phyloP scores from a whole-genome alignment of 768 basidiomycete species.

The Rhizopogon vinicolor region DNA sequence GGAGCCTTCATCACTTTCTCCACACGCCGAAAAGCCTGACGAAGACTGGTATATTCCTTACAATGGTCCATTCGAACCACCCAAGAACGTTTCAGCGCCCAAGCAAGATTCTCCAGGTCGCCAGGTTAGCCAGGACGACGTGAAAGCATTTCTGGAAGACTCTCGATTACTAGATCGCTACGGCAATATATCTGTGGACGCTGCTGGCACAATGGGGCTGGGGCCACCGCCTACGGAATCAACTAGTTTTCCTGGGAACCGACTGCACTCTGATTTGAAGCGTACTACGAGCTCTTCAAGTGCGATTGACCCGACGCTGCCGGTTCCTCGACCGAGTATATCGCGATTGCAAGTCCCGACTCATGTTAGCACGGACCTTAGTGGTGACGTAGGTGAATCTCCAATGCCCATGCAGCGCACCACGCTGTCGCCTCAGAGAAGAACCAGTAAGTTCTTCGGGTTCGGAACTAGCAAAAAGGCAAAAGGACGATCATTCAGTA shows the following conservation, averaged over 20 bases:
- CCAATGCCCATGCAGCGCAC: constrained; percentile 33
- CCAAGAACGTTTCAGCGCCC: constrained; percentile 15
- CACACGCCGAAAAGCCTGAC: constrained; percentile 17
- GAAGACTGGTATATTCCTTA: constrained; percentile 64
- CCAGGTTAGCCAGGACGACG: constrained; percentile 25
- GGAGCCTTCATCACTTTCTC: constrained; percentile 14
- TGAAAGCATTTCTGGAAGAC: constrained; percentile 24
- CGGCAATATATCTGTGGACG: constrained; percentile 7
- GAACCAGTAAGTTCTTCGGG: constrained; percentile 38
- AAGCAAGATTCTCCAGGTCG: constrained; percentile 43
- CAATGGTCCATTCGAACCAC: constrained; percentile 57
- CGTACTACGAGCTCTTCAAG: constrained; percentile 33
- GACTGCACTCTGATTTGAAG: constrained; percentile 38
- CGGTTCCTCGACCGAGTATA: constrained; percentile 17
- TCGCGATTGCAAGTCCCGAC: constrained; percentile 32
- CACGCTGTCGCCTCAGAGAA: constrained; percentile 24
- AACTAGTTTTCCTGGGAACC: constrained; percentile 7
- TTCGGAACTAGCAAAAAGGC: constrained; percentile 22
- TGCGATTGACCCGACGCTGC: constrained; percentile 29
- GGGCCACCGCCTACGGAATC: constrained; percentile 2
- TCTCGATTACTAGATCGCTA: constrained; percentile 26
- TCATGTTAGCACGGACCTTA: constrained; percentile 40
- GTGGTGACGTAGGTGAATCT: constrained; percentile 64
- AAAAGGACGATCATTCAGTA: not conserved
- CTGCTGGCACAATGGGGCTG: not conserved